These are phyloP conservation scores for Phytophthora ramorum DNA, from an alignment of 352 stramenopile species.

Conservation along the genomic window DNA sequence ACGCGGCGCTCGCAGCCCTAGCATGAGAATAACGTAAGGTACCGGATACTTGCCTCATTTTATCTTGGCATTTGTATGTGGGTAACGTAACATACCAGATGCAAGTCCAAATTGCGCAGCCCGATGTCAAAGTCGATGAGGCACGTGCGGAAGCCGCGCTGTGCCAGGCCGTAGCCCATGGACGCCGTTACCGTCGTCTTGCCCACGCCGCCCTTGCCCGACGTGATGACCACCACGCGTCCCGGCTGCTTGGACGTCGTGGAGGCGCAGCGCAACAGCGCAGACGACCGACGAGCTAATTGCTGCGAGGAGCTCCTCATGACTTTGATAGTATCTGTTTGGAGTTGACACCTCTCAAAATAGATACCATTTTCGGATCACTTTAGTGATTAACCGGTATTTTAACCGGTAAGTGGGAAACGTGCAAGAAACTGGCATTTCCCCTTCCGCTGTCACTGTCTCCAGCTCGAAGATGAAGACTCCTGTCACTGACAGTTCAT, in stretches of 20 bases:
- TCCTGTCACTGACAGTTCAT: too few species aligned
- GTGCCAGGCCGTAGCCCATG: conserved; percentile 84
- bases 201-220: conserved; percentile 93
- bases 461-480: too few species aligned
- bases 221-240: conserved; percentile 92
- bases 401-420: too few species aligned
- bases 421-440: too few species aligned
- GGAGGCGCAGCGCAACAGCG: conserved; percentile 22
- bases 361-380: too few species aligned
- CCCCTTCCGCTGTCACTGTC: too few species aligned
- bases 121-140: conserved; percentile 96
- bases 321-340: conserved; percentile 11
- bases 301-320: conserved; percentile 18
- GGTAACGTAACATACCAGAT: conserved; percentile 57
- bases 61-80: conserved; percentile 9
- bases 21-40: conserved; percentile 16
- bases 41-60: background rate
- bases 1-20: conserved; percentile 90
- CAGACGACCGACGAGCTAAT: conserved; percentile 9
- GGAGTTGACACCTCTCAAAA: background rate
- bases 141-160: conserved; percentile 87
- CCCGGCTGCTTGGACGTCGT: conserved; percentile 34
- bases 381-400: too few species aligned
- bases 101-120: conserved; percentile 92
- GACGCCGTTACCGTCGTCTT: conserved; percentile 93